These are phyloP conservation scores for Penicillium riverlandense DNA, from an alignment of 495 filamentous ascomycete species.

Conservation along the genomic window DNA sequence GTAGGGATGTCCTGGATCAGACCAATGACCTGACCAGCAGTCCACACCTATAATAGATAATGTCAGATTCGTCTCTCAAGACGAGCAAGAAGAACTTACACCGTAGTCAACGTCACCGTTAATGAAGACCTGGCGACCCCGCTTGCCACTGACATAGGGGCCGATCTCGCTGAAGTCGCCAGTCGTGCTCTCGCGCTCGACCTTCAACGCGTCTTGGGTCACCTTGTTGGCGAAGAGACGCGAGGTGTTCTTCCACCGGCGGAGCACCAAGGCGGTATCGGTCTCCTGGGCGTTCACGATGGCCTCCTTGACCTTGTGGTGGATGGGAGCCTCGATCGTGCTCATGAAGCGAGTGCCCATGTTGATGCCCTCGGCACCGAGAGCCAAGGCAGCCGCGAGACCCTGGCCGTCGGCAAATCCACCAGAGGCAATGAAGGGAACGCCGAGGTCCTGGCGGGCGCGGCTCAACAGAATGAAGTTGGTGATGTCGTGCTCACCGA, in stretches of 20 bases:
- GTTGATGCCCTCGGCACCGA: constrained; percentile 94
- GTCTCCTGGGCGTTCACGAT: constrained; percentile 86
- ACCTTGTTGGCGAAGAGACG: constrained; percentile 87
- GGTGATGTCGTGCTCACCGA: constrained; percentile 93
- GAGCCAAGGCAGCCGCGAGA: constrained; percentile 80
- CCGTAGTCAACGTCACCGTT: constrained; percentile 89
- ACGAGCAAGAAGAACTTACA: constrained; percentile 44
- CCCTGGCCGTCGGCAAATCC: constrained; percentile 95
- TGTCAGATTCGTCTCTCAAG: neutral
- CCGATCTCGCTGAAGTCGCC: constrained; percentile 91
- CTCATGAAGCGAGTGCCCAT: constrained; percentile 93
- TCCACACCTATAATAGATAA: constrained; percentile 50
- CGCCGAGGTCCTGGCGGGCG: constrained; percentile 74
- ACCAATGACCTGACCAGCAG: constrained; percentile 64
- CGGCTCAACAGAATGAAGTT: constrained; percentile 91
- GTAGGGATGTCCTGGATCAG: constrained; percentile 65
- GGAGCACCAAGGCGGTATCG: constrained; percentile 80
- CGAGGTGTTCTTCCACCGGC: constrained; percentile 90
- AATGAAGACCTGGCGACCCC: constrained; percentile 83
- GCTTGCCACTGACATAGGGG: constrained; percentile 84
- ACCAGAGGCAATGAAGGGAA: constrained; percentile 92
- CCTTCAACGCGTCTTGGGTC: constrained; percentile 66
- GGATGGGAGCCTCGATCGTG: constrained; percentile 87
- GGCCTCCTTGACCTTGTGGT: constrained; percentile 84
- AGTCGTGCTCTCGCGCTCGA: constrained; percentile 76